Evolutionary conservation across 306 rosid genomes (phyloP), one percentile per base, ranked within the genome.

Genomic region (Dicorynia guianensis): DNA sequence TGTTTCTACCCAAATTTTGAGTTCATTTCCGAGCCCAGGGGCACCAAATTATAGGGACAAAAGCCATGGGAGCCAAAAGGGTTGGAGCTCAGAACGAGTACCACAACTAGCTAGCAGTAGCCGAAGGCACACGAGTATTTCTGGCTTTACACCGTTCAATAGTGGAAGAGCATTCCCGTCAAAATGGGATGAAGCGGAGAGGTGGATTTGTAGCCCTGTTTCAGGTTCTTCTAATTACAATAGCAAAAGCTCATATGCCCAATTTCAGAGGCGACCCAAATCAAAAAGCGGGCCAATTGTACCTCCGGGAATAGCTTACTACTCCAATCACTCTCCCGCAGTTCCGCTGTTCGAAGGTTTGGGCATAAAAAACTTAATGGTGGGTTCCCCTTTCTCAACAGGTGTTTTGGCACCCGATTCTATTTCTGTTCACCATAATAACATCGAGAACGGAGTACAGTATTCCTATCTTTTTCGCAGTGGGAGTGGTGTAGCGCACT

Each of bases 131-230:
- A 54, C 70, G 0, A 76, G 79, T 70, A 61, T 73, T 6, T 52
- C 85, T 33, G 78, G 89, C 14, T 72, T 89, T 67, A 78, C 89
- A 69, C 83, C 91, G 2, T 87, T 90, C 79, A 87, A 79, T 72
- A 87, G 96, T 58, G 98, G 97, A 30, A 86, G 96, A 82, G 65
- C 96, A 36, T 3, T 89, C 56, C 97, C 97, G 10, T 93, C 98
- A 2, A 93, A 93, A 78, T 93, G 98, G 98, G 98, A 93, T 58
- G 97, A 93, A 60, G 97, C 98, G 2, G 98, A 93, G 87, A 83
- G 98, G 79, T 93, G 98, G 98, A 93, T 93, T 82, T 87, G 88
- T 73, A 93, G 98, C 80, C 98, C 98, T 1, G 67, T 89, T 72
- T 71, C 83, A 1, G 87, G 88, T 9, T 55, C 73, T 79, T 75